Conservation (phyloP, 1,284 basidiomycete species). For the Thecaphora thlaspeos region DNA sequence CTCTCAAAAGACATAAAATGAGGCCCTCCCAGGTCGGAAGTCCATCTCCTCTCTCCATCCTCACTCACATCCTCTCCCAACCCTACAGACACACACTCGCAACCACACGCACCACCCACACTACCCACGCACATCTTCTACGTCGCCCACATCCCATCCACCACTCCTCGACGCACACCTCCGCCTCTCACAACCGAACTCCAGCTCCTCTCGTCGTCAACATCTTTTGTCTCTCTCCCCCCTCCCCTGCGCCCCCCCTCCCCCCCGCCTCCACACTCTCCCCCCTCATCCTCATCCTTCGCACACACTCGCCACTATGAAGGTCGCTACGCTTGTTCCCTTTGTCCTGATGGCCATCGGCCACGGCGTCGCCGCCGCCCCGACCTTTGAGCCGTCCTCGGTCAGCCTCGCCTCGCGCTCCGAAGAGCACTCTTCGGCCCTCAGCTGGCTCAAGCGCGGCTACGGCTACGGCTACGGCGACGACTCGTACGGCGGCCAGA, state of each 20-base stretch:
- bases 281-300: no score
- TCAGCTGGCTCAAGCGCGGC: not conserved
- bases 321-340: not conserved
- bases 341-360: constrained; percentile 1
- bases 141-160: no score
- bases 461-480: not conserved
- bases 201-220: not conserved
- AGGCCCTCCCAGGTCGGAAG: not conserved
- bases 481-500: not conserved
- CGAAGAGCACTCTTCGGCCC: not conserved
- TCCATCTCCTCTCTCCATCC: not conserved
- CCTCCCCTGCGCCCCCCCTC: no score
- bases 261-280: no score
- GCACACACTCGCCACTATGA: not conserved
- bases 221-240: no score
- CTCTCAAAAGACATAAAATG: not conserved
- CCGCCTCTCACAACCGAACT: no score
- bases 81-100: no score
- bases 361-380: not conserved
- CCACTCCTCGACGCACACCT: no score
- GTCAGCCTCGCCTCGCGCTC: not conserved
- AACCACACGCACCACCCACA: no score
- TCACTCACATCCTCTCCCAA: no score
- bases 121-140: no score
- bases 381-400: not conserved